Evolutionary conservation across 225 moss, liverwort and hornwort genomes (phyloP).

Genomic region (Straminergon stramineum): DNA sequence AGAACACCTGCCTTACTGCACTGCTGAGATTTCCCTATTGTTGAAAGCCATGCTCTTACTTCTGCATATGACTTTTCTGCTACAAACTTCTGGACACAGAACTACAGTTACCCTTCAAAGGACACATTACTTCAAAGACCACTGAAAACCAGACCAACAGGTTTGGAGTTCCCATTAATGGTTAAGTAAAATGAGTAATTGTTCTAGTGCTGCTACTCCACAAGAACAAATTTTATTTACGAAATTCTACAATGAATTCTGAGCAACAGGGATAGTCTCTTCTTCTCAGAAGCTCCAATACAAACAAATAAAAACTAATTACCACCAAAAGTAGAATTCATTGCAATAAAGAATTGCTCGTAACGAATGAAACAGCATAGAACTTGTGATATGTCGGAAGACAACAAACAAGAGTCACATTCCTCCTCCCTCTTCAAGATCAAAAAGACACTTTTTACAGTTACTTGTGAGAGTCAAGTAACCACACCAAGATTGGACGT

Average conservation of each 20-base stretch:
- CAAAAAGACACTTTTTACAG: rapidly evolving
- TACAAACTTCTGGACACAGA: not conserved
- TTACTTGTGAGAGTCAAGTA: not conserved
- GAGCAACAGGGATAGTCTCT: not conserved
- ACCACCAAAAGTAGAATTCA: no score
- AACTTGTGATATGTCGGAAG: no score
- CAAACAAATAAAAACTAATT: not conserved
- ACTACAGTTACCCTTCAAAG: not conserved
- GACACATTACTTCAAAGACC: not conserved
- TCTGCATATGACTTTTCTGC: not conserved
- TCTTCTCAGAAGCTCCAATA: rapidly evolving
- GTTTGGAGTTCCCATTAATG: not conserved
- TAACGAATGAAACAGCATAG: rapidly evolving
- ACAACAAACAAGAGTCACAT: no score
- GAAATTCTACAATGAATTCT: no score
- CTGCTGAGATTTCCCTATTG: no score
- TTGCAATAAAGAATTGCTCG: not conserved
- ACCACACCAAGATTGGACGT: not conserved
- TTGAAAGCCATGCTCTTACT: not conserved
- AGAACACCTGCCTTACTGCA: not conserved
- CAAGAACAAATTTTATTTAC: no score
- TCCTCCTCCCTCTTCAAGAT: not conserved
- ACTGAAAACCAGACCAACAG: no score
- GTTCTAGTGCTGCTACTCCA: no score
- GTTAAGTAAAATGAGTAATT: not conserved